These are phyloP conservation scores for Bipolaris oryzae DNA, from an alignment of 2,329 filamentous ascomycete species.

Conservation along the genomic window DNA sequence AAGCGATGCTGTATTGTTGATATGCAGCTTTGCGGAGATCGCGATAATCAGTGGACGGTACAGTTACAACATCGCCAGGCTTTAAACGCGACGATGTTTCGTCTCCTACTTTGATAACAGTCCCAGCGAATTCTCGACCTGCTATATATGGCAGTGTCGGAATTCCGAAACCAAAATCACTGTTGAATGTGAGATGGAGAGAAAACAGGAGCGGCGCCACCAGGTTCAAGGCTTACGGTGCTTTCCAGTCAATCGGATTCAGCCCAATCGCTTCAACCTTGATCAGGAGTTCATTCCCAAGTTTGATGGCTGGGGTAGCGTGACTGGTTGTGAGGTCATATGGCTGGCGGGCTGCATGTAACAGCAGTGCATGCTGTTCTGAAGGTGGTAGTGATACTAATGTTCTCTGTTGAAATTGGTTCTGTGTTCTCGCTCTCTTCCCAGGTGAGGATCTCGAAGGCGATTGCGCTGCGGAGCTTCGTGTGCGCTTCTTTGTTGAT, in stretches of 20 bases:
- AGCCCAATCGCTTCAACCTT: slow-evolving; percentile 69
- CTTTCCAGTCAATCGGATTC: slow-evolving; percentile 80
- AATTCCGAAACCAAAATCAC: slow-evolving; percentile 73
- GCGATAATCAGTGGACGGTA: slow-evolving; percentile 76
- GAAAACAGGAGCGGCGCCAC: not conserved
- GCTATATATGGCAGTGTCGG: slow-evolving; percentile 71
- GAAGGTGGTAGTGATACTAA: slow-evolving; percentile 14
- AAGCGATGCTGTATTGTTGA: slow-evolving; percentile 71
- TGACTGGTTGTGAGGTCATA: slow-evolving; percentile 57
- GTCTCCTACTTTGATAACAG: slow-evolving; percentile 59
- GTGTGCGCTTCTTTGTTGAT: slow-evolving; percentile 23
- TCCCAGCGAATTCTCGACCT: slow-evolving; percentile 72
- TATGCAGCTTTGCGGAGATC: slow-evolving; percentile 74
- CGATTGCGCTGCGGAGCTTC: slow-evolving; percentile 14
- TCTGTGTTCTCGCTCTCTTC: slow-evolving; percentile 11
- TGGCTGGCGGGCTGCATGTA: slow-evolving; percentile 58
- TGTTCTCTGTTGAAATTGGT: slow-evolving; percentile 19
- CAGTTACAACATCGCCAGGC: slow-evolving; percentile 53
- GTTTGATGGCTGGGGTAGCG: slow-evolving; percentile 53
- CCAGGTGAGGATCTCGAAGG: not conserved
- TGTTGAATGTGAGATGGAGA: slow-evolving; percentile 34
- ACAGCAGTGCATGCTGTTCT: slow-evolving; percentile 56
- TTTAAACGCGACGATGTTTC: slow-evolving; percentile 56
- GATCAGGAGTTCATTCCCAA: slow-evolving; percentile 65
- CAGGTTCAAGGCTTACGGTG: slow-evolving; percentile 60